Conservation (phyloP, 225 moss, liverwort and hornwort genomes). For the Lunularia cruciata region DNA sequence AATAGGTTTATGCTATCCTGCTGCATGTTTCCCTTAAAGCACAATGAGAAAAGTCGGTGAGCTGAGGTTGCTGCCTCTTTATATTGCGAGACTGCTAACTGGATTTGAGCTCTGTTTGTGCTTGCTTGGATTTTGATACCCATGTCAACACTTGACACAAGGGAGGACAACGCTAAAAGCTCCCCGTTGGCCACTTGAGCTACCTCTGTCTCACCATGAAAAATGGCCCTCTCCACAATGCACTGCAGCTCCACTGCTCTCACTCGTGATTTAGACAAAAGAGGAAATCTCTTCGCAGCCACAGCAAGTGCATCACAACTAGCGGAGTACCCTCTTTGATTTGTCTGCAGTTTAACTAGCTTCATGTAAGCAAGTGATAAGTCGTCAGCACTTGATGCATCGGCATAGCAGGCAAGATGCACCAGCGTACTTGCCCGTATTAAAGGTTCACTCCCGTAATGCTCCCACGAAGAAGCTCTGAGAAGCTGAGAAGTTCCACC, state of each 20-base stretch:
- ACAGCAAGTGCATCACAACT: conserved; percentile 51
- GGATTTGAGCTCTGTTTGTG: conserved; percentile 28
- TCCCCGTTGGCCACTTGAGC: conserved; percentile 72
- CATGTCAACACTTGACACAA: conserved; percentile 83
- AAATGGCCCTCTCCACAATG: conserved; percentile 55
- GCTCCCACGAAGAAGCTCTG: conserved; percentile 88
- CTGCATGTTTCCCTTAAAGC: conserved; percentile 84
- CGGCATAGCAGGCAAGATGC: conserved; percentile 74
- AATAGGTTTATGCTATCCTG: conserved; percentile 73
- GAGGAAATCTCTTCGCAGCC: conserved; percentile 59
- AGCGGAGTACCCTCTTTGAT: conserved; percentile 62
- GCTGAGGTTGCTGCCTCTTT: conserved; percentile 63
- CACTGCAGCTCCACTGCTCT: conserved; percentile 62
- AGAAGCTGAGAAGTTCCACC: conserved; percentile 86
- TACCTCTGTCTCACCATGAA: conserved; percentile 62
- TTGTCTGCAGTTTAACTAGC: conserved; percentile 67
- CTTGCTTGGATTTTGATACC: conserved; percentile 66
- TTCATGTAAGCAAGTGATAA: conserved; percentile 77
- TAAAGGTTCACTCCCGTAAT: conserved; percentile 70
- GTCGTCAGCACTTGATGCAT: conserved; percentile 79
- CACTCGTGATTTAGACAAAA: conserved; percentile 59
- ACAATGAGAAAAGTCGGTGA: conserved; percentile 62
- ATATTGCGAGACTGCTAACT: conserved; percentile 32
- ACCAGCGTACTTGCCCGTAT: conserved; percentile 69
- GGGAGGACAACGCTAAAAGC: conserved; percentile 65